A percentile compares a stretch with the other conserved stretches of the same genome.
Conservation (phyloP, 2,329 filamentous ascomycete genomes). For the Exophiala alcalophila region DNA sequence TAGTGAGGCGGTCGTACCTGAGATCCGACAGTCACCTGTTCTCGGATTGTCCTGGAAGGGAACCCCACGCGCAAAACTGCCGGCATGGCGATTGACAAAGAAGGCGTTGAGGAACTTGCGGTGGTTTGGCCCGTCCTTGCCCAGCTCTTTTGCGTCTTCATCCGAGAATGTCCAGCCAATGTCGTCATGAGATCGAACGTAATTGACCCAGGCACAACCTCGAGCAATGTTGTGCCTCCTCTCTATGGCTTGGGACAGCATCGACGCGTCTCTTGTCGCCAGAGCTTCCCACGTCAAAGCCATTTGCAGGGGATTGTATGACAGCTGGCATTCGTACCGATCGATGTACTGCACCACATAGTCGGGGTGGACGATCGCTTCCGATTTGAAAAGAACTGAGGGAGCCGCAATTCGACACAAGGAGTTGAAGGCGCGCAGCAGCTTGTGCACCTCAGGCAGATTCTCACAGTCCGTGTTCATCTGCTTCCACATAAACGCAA, state of each 20-base stretch:
- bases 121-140: slow-evolving; percentile 26
- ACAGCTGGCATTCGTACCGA: slow-evolving; percentile 28
- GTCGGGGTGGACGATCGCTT: slow-evolving; percentile 30
- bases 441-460: slow-evolving; percentile 29
- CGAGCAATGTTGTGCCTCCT: slow-evolving; percentile 28
- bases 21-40: slow-evolving; percentile 29
- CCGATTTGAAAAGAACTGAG: slow-evolving; percentile 29
- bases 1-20: slow-evolving; percentile 27
- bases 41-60: slow-evolving; percentile 29
- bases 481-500: slow-evolving; percentile 31
- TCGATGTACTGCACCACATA: slow-evolving; percentile 30
- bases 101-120: slow-evolving; percentile 29
- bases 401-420: slow-evolving; percentile 28
- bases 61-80: slow-evolving; percentile 27
- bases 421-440: slow-evolving; percentile 29
- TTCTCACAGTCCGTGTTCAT: slow-evolving; percentile 31
- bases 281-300: slow-evolving; percentile 29
- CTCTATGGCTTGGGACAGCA: slow-evolving; percentile 29
- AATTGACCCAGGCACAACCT: slow-evolving; percentile 30
- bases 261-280: slow-evolving; percentile 26
- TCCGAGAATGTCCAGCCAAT: slow-evolving; percentile 30
- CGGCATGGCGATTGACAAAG: slow-evolving; percentile 29
- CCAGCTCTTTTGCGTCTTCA: slow-evolving; percentile 27
- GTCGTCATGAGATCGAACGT: slow-evolving; percentile 29
- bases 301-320: slow-evolving; percentile 30